phyloP scores from a whole-genome alignment of 1,284 basidiomycete genomes.

The Cerioporus squamosus region DNA sequence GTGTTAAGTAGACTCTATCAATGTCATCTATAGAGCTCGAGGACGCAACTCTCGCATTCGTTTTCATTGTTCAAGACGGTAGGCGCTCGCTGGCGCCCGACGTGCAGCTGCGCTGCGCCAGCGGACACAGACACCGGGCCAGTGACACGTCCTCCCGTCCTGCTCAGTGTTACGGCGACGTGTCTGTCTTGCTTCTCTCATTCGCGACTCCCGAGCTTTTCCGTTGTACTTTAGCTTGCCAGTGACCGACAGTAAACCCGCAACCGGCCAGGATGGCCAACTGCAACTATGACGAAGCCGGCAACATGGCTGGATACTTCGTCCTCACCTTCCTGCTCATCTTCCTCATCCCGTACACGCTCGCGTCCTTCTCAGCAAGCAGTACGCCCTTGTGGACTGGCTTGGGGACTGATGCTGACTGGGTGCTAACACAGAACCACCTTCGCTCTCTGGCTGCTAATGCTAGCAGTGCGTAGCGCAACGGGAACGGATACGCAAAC shows the following conservation, averaged over 20 bases:
- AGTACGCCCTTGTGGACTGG: conserved; percentile 44
- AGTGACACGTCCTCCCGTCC: conserved; percentile 11
- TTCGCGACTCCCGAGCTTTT: conserved; percentile 6
- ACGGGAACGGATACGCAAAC: conserved; percentile 49
- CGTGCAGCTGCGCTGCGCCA: not conserved
- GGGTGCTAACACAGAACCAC: conserved; percentile 28
- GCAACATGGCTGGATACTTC: conserved; percentile 90
- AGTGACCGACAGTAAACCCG: not conserved
- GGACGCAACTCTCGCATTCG: no score
- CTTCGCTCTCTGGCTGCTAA: conserved; percentile 54
- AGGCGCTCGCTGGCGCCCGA: no score
- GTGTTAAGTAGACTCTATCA: no score
- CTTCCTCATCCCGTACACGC: conserved; percentile 76
- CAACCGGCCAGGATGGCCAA: conserved; percentile 59
- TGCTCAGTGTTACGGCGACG: conserved; percentile 15
- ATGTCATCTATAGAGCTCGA: no score
- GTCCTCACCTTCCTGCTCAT: conserved; percentile 85
- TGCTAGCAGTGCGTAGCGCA: conserved; percentile 70
- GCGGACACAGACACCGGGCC: not conserved
- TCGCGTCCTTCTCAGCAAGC: conserved; percentile 46
- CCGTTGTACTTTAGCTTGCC: conserved; percentile 16
- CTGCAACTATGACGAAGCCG: conserved; percentile 88
- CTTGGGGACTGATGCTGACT: not conserved
- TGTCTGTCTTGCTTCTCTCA: conserved; percentile 13
- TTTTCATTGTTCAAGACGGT: no score